Base-by-base conservation (phyloP, 164 flowering plant genomes). In the Litsea cubeba region DNA sequence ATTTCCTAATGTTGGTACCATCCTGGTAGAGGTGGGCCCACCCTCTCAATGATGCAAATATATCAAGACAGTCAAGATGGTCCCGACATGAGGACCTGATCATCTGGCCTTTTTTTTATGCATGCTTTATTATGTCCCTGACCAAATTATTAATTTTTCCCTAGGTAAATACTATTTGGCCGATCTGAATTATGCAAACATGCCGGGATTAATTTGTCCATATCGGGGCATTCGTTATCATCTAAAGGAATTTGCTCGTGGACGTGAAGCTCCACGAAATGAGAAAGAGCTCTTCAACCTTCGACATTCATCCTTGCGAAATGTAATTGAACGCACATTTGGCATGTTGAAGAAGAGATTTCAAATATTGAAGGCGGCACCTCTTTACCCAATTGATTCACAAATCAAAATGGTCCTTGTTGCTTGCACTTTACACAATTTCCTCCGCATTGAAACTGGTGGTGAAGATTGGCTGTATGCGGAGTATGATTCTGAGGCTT, bases 131-230 rank as follows among this genome's bases (percentile, higher is more conserved):
- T 40, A 7, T 8, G 10, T 7, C 46, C 46, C 46, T 0, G 10
- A 40, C 46, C 10, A 40, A 40, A 8, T 40, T 40, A 40, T 40
- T 40, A 40, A 40, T 40, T 40, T 40, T 40, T 0, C 46, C 7
- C 11, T 67, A 67, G 69, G 69, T 67, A 69, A 67, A 23, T 69
- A 40, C 32, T 69, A 69, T 25, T 49, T 69, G 25, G 57, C 49
- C 2, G 71, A 69, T 69, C 25, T 15, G 57, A 25, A 32, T 25
- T 51, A 70, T 50, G n/a, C n/a, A 11, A 70, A 70, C 25, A 50
- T 14, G 5, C 22, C 62, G 3, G 62, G 72, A 17, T 50, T 70
- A 20, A 70, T 70, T 11, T 15, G 62, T 50, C 72, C 32, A 4
- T 70, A 70, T 23, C 72, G 20, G 12, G 60, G 62, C 32, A 15